phyloP scores from a whole-genome alignment of 2,329 filamentous ascomycete species.

The Fusarium pilosicola region DNA sequence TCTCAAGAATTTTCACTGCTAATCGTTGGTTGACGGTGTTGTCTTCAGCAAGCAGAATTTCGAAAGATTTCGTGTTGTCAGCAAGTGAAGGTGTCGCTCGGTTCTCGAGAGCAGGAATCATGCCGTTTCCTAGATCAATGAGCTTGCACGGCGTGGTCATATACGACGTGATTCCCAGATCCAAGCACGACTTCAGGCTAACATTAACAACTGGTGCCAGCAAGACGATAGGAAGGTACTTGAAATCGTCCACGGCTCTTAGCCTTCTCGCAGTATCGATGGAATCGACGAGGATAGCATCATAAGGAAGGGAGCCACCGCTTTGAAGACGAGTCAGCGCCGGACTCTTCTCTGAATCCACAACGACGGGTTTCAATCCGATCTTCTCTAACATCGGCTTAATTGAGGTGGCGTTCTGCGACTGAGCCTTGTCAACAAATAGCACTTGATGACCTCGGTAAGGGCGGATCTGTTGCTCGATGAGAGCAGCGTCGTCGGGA shows the following conservation, averaged over 20 bases:
- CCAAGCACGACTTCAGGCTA: slow-evolving; percentile 90
- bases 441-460: slow-evolving; percentile 93
- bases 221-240: slow-evolving; percentile 95
- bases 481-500: slow-evolving; percentile 78
- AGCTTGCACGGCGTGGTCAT: slow-evolving; percentile 97
- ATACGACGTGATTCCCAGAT: slow-evolving; percentile 97
- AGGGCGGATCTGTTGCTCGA: slow-evolving; percentile 86
- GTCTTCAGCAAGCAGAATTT: slow-evolving; percentile 94
- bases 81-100: slow-evolving; percentile 89
- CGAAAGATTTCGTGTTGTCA: slow-evolving; percentile 94
- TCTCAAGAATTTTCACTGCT: slow-evolving; percentile 96
- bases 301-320: slow-evolving; percentile 76
- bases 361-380: slow-evolving; percentile 82
- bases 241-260: slow-evolving; percentile 91
- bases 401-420: slow-evolving; percentile 79
- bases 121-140: slow-evolving; percentile 94
- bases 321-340: slow-evolving; percentile 63
- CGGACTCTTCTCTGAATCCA: slow-evolving; percentile 79
- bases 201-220: slow-evolving; percentile 90
- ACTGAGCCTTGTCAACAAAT: slow-evolving; percentile 92
- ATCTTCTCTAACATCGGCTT: slow-evolving; percentile 80
- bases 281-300: slow-evolving; percentile 95
- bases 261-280: slow-evolving; percentile 89
- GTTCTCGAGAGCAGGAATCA: slow-evolving; percentile 95
- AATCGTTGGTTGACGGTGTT: slow-evolving; percentile 97